phyloP scores from a whole-genome alignment of 2,329 filamentous ascomycete species.

The Aspergillus latus region DNA sequence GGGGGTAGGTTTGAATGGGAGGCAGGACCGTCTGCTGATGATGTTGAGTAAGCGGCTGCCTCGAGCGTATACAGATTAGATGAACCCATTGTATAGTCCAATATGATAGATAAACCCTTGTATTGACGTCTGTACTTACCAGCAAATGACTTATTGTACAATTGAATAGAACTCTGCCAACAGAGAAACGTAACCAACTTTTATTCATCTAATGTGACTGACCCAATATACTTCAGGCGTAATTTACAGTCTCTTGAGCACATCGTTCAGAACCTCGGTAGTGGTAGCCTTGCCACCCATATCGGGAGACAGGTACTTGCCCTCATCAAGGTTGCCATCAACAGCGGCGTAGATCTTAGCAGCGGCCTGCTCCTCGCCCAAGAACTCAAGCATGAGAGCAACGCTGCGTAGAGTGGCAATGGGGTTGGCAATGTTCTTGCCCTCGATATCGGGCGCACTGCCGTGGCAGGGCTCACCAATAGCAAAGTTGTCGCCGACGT shows the following conservation, averaged over 20 bases:
- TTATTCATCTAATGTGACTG: neutral
- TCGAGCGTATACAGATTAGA: too few relatives aligned
- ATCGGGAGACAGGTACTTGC: conserved; percentile 79
- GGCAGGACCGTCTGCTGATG: conserved; percentile 17
- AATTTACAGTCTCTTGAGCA: conserved; percentile 73
- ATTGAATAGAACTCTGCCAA: too few relatives aligned
- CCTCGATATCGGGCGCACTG: conserved; percentile 92
- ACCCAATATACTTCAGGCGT: conserved; percentile 1
- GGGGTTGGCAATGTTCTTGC: conserved; percentile 88
- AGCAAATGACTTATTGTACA: too few relatives aligned
- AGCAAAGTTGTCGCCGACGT: conserved; percentile 89
- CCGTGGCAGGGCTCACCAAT: conserved; percentile 99
- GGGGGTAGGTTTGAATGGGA: conserved; percentile 29
- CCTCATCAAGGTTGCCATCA: conserved; percentile 84
- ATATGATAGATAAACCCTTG: too few relatives aligned
- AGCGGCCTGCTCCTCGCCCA: conserved; percentile 82
- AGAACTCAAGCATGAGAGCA: conserved; percentile 93
- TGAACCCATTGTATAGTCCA: too few relatives aligned
- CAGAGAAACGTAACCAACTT: neutral
- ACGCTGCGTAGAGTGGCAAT: conserved; percentile 91
- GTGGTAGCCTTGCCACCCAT: conserved; percentile 85
- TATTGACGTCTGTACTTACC: too few relatives aligned
- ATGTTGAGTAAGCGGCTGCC: conserved; percentile 20
- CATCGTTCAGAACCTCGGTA: conserved; percentile 81
- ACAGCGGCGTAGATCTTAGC: conserved; percentile 89